A percentile compares a stretch with the other conserved stretches of the same genome.
These are phyloP conservation scores for Neospora caninum DNA, from an alignment of 169 alveolate species.

Conservation along the genomic window DNA sequence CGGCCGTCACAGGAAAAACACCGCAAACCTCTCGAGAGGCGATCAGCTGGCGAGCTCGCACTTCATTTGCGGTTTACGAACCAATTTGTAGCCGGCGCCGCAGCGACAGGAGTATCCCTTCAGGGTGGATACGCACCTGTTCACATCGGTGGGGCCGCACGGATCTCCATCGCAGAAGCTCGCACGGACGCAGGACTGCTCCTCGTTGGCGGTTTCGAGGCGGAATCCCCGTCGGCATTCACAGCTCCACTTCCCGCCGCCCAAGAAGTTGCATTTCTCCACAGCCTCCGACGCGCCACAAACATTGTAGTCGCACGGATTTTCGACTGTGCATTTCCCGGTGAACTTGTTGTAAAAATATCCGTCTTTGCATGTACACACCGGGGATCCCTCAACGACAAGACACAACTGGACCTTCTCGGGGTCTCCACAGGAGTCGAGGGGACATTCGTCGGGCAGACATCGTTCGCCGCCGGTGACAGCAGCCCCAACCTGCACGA, in stretches of 20 bases:
- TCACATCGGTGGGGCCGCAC: slow-evolving; percentile 8
- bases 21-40: no score
- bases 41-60: neutral
- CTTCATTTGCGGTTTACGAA: neutral
- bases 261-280: neutral
- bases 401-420: neutral
- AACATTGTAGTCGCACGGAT: neutral
- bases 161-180: slow-evolving; percentile 11
- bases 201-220: neutral
- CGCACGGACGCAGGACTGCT: neutral
- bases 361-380: neutral
- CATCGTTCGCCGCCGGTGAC: neutral
- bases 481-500: neutral
- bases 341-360: neutral
- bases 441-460: neutral
- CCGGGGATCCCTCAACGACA: neutral
- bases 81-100: neutral
- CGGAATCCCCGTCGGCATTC: neutral
- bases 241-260: slow-evolving; percentile 6
- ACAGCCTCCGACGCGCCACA: slow-evolving; percentile 21
- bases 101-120: slow-evolving; percentile 23
- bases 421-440: neutral
- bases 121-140: neutral
- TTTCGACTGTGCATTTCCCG: neutral
- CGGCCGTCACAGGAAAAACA: no score